Percentiles rank a stretch among this genome's conserved stretches.
phyloP scores from a whole-genome alignment of 164 flowering plant genomes.

The Cinnamomum chago region DNA sequence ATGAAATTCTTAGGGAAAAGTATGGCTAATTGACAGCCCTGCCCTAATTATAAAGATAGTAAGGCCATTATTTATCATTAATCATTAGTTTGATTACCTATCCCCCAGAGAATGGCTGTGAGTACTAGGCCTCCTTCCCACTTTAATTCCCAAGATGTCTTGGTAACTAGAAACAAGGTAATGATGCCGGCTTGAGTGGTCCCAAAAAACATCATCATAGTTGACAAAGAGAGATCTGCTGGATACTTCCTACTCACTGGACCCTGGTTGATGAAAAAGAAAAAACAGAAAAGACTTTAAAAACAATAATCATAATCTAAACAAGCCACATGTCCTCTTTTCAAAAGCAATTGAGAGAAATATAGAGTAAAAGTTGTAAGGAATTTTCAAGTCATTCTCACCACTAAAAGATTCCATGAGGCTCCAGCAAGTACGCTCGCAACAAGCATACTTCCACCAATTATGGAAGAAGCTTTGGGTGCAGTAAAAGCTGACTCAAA shows the following conservation, averaged over 20 bases:
- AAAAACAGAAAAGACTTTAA: too few relatives aligned
- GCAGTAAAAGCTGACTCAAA: neutral
- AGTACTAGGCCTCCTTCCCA: conserved; percentile 13
- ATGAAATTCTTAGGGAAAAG: too few relatives aligned
- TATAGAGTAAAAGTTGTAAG: too few relatives aligned
- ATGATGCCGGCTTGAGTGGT: conserved; percentile 18
- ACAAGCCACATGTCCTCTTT: too few relatives aligned
- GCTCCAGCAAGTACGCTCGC: conserved; percentile 4
- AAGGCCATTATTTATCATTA: too few relatives aligned
- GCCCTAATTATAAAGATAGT: too few relatives aligned
- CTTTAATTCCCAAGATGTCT: conserved; percentile 12
- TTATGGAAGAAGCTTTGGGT: neutral
- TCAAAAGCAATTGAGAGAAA: too few relatives aligned
- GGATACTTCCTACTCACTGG: neutral
- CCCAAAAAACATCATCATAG: conserved; percentile 21
- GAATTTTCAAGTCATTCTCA: neutral
- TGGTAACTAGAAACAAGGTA: conserved; percentile 4
- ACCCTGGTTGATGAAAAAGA: neutral
- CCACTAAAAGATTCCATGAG: conserved; percentile 19
- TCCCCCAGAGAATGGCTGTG: conserved; percentile 1
- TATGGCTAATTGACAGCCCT: too few relatives aligned
- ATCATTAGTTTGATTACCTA: neutral
- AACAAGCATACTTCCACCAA: conserved; percentile 13
- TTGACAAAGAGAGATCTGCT: conserved; percentile 8
- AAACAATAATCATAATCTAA: too few relatives aligned